Evolutionary conservation across 139 green algal species (phyloP), one percentile per base, ranked within the genome.

Genomic region (Haematococcus lacustris): DNA sequence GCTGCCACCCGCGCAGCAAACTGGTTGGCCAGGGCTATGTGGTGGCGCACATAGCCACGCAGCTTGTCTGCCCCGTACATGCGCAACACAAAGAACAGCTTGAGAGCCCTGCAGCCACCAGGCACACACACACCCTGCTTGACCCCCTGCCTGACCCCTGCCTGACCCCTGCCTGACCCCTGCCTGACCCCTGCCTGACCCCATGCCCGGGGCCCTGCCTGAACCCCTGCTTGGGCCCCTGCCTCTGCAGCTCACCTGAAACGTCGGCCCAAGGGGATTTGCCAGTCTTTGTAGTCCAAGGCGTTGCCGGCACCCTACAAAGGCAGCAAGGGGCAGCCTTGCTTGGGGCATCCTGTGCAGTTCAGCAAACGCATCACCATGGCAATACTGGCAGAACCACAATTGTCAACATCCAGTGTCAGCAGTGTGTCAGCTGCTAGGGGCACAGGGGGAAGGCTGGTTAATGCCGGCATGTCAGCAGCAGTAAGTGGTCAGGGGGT

Each of bases 11-110:
- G 71, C 34, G 64, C 34, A 28, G 76, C 83, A 68, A 95, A 86
- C n/a, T 72, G 60, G 6, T 63, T 25, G 5, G 84, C 88, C 38
- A 93, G 73, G 0, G 71, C 80, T 17, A 85, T 67, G 72, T 94
- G 88, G 73, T 93, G 82, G 3, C 82, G 57, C 23, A 95, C 65
- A 81, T 90, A 87, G 2, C 28, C 73, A 1, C 85, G 86, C 66
- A 96, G 68, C 2, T 71, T 71, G 43, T 82, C 67, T 0, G 78
- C 78, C 6, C 91, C 91, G 64, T 93, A 95, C 80, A 85, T 87
- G 50, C 91, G 89, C 80, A 96, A 70, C 70, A 96, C 85, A 51
- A 94, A 89, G 84, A 87, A 96, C 60, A 96, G 83, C 86, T 96
- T 96, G 34, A 96, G 80, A 0, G 91, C 71, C 66, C 90, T 87